phyloP scores from a whole-genome alignment of 768 basidiomycete species.

The Calvatia gigantea region DNA sequence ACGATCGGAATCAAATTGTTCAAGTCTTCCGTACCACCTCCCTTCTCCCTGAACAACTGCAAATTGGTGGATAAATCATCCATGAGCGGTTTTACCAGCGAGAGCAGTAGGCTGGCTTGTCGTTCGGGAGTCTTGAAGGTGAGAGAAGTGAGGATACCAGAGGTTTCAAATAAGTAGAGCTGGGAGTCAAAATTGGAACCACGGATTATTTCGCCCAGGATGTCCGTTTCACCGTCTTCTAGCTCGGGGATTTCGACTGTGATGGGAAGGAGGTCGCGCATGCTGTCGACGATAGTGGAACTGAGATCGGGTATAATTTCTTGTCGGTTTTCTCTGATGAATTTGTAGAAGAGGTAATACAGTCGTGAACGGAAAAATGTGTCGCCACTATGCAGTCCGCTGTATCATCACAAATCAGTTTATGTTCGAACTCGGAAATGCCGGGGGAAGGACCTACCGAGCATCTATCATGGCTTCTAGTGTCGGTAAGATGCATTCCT shows the following conservation, averaged over 20 bases:
- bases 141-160: constrained; percentile 81
- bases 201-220: constrained; percentile 77
- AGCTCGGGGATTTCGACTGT: constrained; percentile 72
- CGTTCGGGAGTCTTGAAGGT: constrained; percentile 63
- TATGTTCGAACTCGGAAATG: neutral
- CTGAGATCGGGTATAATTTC: constrained; percentile 77
- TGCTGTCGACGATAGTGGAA: constrained; percentile 62
- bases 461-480: constrained; percentile 84
- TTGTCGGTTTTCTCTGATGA: constrained; percentile 78
- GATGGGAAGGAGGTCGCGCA: constrained; percentile 77
- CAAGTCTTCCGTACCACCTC: constrained; percentile 52
- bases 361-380: constrained; percentile 68
- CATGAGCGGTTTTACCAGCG: constrained; percentile 80
- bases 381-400: constrained; percentile 83
- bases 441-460: constrained; percentile 47
- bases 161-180: constrained; percentile 91
- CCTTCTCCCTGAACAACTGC: constrained; percentile 47
- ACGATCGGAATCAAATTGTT: constrained; percentile 71
- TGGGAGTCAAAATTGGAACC: constrained; percentile 84
- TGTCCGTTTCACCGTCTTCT: constrained; percentile 68
- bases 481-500: constrained; percentile 82
- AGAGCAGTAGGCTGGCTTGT: constrained; percentile 65
- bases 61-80: constrained; percentile 61
- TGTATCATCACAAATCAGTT: constrained; percentile 24
- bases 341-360: constrained; percentile 91